Evolutionary conservation across 495 filamentous ascomycete genomes (phyloP), one percentile per base, ranked within the genome.

Genomic region (Trypethelium eluteriae): DNA sequence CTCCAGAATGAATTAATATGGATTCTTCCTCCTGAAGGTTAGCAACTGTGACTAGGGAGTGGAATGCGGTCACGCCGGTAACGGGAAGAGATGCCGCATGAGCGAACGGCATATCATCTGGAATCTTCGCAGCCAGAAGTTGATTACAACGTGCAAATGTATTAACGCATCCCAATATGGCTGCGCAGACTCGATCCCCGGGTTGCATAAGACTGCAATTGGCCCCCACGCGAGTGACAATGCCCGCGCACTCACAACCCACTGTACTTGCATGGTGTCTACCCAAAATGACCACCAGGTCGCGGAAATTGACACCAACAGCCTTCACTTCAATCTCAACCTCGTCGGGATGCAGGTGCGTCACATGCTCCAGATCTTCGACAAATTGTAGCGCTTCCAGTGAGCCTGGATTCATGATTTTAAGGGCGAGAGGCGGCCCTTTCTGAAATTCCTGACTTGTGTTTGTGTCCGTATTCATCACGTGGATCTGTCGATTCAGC

Each of bases 1-100:
- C 74, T 5, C 78, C 82, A 0, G 77, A 74, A 36, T 85, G 83
- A 62, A 86, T 85, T 7, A 86, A 71, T 1, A 86, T 68, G 0
- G 71, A 70, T 59, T 83, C 70, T 39, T 74, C 77, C n/a, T 63
- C 69, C 46, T 74, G 18, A 2, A 78, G 38, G 14, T 72, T 66
- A 1, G 72, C 76, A 35, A 79, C 32, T 41, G 79, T 44, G 5
- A 78, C 64, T 0, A 85, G 57, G 0, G 71, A 67, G 67, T 80
- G 79, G 0, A 81, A 66, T 0, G 77, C 70, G 0, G 80, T 82
- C 6, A 69, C 44, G 66, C 74, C 81, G 0, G 78, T 80, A 2
- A 68, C 47, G 7, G 78, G 78, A 39, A 85, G 73, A 0, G 78
- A 79, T 0, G 81, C 78, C 0, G 78, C 82, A 2, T 81, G 76